A percentile compares a stretch with the other conserved stretches of the same genome.
Evolutionary conservation across 2,329 filamentous ascomycete species (phyloP).

Genomic region (Aspergillus brunneoviolaceus): DNA sequence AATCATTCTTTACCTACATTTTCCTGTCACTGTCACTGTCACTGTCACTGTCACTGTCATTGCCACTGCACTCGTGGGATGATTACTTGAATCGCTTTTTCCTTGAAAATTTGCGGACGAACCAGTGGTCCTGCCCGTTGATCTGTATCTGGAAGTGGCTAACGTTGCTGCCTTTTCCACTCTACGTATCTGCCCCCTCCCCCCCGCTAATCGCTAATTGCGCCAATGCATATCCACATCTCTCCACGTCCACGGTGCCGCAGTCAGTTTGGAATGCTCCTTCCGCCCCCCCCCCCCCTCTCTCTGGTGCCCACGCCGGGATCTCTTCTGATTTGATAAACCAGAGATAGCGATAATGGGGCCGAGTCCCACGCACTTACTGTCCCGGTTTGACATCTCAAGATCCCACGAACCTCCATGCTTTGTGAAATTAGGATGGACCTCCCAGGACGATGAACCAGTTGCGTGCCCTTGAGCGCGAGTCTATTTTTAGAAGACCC

Average conservation of each 20-base stretch:
- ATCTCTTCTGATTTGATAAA: constrained; percentile 10
- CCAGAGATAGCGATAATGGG: constrained; percentile 9
- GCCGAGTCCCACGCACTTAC: constrained; percentile 12
- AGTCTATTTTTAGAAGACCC: not conserved
- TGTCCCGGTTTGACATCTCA: constrained; percentile 3
- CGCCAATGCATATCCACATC: not conserved
- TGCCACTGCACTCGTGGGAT: not conserved
- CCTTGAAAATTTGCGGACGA: not conserved
- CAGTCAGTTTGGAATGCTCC: not conserved
- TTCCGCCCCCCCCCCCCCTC: too few species aligned
- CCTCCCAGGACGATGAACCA: not conserved
- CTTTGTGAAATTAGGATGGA: not conserved
- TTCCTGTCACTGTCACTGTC: not conserved
- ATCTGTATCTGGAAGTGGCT: not conserved
- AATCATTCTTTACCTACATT: not conserved
- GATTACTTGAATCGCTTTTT: too few species aligned
- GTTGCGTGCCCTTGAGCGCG: not conserved
- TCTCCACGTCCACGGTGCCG: not conserved
- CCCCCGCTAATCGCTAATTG: not conserved
- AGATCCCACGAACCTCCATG: constrained; percentile 4
- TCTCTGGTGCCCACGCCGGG: constrained; percentile 1
- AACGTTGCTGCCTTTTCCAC: not conserved
- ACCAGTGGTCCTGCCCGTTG: not conserved
- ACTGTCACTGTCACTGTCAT: not conserved
- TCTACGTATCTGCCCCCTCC: not conserved